These are phyloP conservation scores for Stentor coeruleus DNA, from an alignment of 73 alveolate genomes.

Conservation along the genomic window DNA sequence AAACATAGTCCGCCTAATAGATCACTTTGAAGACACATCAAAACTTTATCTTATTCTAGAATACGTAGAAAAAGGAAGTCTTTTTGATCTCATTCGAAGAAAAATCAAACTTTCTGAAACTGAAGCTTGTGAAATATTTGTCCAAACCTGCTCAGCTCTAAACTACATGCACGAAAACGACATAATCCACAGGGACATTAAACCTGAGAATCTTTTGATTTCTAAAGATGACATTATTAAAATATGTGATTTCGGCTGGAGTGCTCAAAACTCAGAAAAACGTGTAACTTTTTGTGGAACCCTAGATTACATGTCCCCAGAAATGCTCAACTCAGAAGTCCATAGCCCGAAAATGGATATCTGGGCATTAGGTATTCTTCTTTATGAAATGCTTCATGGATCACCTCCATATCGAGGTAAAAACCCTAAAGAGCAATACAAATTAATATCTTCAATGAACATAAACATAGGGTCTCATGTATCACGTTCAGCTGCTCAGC, in stretches of 20 bases:
- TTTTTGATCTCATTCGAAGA: slow-evolving; percentile 34
- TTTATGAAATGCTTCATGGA: slow-evolving; percentile 51
- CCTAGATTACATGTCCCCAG: slow-evolving; percentile 92
- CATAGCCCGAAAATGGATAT: slow-evolving; percentile 81
- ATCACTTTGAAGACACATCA: slow-evolving; percentile 55
- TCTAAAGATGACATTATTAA: slow-evolving; percentile 30
- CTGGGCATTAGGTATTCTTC: slow-evolving; percentile 85
- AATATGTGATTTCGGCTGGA: slow-evolving; percentile 70
- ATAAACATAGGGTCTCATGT: slow-evolving; percentile 23
- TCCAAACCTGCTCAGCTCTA: slow-evolving; percentile 52
- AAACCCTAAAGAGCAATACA: slow-evolving; percentile 30
- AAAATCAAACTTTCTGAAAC: slow-evolving; percentile 49
- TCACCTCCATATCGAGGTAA: slow-evolving; percentile 43
- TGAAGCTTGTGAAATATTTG: slow-evolving; percentile 47
- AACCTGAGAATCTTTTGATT: slow-evolving; percentile 42
- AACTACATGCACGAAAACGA: slow-evolving; percentile 46
- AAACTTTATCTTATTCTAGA: slow-evolving; percentile 24
- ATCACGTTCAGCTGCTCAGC: slow-evolving; percentile 29
- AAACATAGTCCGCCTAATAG: slow-evolving; percentile 57
- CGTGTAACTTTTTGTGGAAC: slow-evolving; percentile 94
- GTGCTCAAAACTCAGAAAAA: slow-evolving; percentile 41
- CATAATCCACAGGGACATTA: slow-evolving; percentile 53
- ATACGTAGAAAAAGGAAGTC: slow-evolving; percentile 43
- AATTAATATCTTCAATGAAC: slow-evolving; percentile 8
- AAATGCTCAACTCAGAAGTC: slow-evolving; percentile 72